Evolutionary conservation across 495 filamentous ascomycete species (phyloP), one percentile per base, ranked within the genome.

Genomic region (Aspergillus carlsbadensis): DNA sequence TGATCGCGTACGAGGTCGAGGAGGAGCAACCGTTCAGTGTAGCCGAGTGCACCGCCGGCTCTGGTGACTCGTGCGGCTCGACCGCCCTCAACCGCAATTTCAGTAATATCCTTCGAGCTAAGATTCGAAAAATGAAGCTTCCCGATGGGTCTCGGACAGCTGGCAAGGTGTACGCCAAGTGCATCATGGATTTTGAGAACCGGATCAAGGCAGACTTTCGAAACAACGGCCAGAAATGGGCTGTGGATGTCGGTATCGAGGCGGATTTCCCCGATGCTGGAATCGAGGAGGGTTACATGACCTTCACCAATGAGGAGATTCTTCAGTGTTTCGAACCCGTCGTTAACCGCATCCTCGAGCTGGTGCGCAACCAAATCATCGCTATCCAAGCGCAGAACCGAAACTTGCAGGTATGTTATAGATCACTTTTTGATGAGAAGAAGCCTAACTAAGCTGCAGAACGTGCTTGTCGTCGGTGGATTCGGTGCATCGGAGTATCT

Each of bases 141-240:
- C 87, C 87, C 0, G 87, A 89, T 66, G 87, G 87, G 14, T 89
- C 87, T 18, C 85, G 81, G 55, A 89, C 85, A 21, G 87, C 87
- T 17, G 87, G 87, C 29, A 87, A 86, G 69, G 87, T 91, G 13
- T 91, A 91, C 62, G 87, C 87, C 37, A 90, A 90, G 67, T 91
- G 87, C 73, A 90, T 91, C 59, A 90, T 89, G 86, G 87, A 91
- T 68, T 91, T 91, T 63, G 87, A 91, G 72, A 90, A 91, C 69
- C 77, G 87, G 42, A 89, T 91, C 73, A 91, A 91, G 68, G 87
- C 87, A 29, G 87, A 90, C 65, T 91, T 91, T 82, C 81, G 87
- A 42, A 90, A 90, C 69, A 91, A 90, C 60, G 85, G 87, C 8
- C 86, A 89, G 64, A 90, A 90, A 66, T 91, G 87, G 87, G 87